Base-by-base conservation (phyloP, 371 early-diverging fungal genomes). In the Lichtheimia hyalospora region DNA sequence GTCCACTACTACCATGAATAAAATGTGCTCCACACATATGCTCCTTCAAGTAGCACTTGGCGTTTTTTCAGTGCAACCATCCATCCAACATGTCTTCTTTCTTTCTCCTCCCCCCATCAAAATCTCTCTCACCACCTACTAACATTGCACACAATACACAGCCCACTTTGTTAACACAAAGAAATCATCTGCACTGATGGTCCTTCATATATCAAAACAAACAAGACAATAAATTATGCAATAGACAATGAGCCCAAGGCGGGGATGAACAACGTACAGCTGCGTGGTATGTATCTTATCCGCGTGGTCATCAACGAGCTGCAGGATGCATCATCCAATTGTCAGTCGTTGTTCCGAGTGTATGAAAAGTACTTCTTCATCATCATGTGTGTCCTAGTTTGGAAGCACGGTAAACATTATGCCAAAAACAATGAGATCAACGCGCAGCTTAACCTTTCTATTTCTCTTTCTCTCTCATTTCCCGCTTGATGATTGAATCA, bases 11-110 rank as follows among this genome's bases (percentile, higher is more conserved):
- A 16, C 46, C 46, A 46, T 21, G 18, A n/a, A 21, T 21, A 21
- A 46, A 46, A 21, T 46, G 46, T 34, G 34, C 34, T 34, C 46
- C 46, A 21, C 46, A 46, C 21, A 14, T 4, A 46, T 21, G 46
- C 46, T 21, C 21, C 18, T 46, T 18, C 21, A 46, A 46, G 46
- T 46, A 46, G 46, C 46, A 46, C 46, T 46, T 46, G 46, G 46
- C 46, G 46, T 46, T 46, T 46, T 21, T 46, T 46, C 21, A 21
- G 46, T 46, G 46, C 21, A 21, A 46, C 46, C 46, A 46, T 7
- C 46, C 46, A n/a, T n/a, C 46, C n/a, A 46, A n/a, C 21, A 21
- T n/a, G 21, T 46, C 21, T 46, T 18, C 46, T 46, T 21, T 21
- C n/a, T 46, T 46, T 46, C 46, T 5, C 10, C 46, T 21, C 21